phyloP scores from a whole-genome alignment of 176 grass and related monocot genomes.

The Microstegium vimineum region DNA sequence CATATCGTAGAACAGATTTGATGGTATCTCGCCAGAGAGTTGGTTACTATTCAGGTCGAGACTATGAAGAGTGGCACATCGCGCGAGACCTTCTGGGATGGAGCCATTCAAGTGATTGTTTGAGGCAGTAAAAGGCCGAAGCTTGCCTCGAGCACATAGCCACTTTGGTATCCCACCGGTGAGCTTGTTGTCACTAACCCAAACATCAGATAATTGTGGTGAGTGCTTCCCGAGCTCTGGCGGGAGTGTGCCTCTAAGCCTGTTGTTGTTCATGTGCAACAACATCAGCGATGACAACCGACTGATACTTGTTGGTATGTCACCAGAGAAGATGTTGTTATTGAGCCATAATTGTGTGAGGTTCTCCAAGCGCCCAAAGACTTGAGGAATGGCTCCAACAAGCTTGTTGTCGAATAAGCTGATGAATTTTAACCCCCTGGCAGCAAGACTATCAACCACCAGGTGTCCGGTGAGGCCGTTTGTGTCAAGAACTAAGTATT shows the following conservation, averaged over 20 bases:
- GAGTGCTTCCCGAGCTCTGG: neutral
- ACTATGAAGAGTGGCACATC: too few species aligned
- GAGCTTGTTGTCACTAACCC: neutral
- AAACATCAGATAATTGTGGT: neutral
- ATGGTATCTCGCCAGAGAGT: too few species aligned
- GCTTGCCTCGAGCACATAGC: neutral
- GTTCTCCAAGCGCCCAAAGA: neutral
- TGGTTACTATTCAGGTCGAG: too few species aligned
- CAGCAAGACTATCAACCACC: neutral
- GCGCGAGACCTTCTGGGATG: neutral
- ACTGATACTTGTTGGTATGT: neutral
- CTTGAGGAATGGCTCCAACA: neutral
- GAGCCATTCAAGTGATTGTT: neutral
- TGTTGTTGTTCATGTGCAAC: neutral
- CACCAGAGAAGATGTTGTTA: neutral
- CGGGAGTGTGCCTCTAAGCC: neutral
- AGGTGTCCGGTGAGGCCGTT: slow-evolving; percentile 3
- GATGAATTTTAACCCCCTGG: neutral
- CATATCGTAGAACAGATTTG: too few species aligned
- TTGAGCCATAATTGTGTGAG: too few species aligned
- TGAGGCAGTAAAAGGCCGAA: neutral
- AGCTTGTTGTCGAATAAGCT: fast-evolving
- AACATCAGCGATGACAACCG: neutral
- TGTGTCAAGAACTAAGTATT: neutral
- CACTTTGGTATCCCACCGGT: neutral